phyloP scores from a whole-genome alignment of 306 rosid genomes.

The Alnus rubra region DNA sequence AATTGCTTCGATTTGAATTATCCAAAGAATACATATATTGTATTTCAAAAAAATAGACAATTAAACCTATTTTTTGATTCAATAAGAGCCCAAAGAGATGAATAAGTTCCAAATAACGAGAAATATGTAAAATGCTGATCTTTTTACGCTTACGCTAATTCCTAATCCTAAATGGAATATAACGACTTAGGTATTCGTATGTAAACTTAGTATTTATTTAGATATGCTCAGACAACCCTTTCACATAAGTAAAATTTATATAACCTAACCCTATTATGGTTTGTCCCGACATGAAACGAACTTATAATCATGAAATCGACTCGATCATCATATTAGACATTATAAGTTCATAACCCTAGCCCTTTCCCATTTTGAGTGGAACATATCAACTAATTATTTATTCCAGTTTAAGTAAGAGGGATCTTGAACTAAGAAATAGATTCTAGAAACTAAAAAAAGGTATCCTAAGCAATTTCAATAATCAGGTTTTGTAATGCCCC shows the following conservation, averaged over 20 bases:
- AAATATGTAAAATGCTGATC: not conserved
- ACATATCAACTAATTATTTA: not conserved
- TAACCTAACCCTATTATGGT: not conserved
- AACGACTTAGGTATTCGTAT: constrained; percentile 1
- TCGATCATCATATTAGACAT: not conserved
- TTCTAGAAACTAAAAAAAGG: too few species aligned
- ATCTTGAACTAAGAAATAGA: not conserved
- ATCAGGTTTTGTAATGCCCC: too few species aligned
- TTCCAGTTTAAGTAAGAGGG: not conserved
- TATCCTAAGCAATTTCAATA: not conserved
- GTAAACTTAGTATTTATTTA: constrained; percentile 13
- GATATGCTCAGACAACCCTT: not conserved
- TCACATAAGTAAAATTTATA: not conserved
- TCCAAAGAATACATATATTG: not conserved
- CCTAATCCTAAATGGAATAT: constrained; percentile 12
- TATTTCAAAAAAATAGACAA: not conserved
- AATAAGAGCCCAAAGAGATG: not conserved
- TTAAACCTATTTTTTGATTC: not conserved
- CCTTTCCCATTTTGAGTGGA: not conserved
- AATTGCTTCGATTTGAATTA: too few species aligned
- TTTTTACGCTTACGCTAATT: not conserved
- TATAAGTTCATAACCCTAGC: not conserved
- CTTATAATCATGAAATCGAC: not conserved
- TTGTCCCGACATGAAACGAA: not conserved
- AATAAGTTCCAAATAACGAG: not conserved